Conservation (phyloP, 768 basidiomycete species). For the Russula lepida region DNA sequence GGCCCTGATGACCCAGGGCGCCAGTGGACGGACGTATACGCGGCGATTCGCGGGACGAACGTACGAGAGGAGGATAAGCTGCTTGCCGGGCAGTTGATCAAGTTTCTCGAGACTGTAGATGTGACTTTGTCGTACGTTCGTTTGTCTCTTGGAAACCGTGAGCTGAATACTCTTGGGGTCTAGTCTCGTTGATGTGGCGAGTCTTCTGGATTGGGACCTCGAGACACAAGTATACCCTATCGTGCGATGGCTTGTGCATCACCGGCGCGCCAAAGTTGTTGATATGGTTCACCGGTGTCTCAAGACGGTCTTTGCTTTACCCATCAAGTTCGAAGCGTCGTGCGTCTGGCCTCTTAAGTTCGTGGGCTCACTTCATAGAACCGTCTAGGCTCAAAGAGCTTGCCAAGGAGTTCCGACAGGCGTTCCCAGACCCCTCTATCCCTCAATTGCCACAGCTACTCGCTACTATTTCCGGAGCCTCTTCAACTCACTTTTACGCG, state of each 20-base stretch:
- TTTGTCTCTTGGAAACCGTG: background rate
- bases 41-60: conserved; percentile 50
- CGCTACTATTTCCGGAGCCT: conserved; percentile 61
- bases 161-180: background rate
- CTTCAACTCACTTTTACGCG: conserved; percentile 71
- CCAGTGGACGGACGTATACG: conserved; percentile 43
- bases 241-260: conserved; percentile 89
- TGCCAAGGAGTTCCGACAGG: conserved; percentile 48
- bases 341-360: conserved; percentile 32
- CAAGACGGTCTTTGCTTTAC: conserved; percentile 74
- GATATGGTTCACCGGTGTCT: conserved; percentile 74
- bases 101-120: conserved; percentile 65
- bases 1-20: conserved; percentile 38
- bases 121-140: conserved; percentile 66
- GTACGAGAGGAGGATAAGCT: conserved; percentile 56
- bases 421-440: conserved; percentile 53
- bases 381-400: conserved; percentile 44
- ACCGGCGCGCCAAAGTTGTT: conserved; percentile 82
- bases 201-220: conserved; percentile 73
- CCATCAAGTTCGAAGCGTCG: conserved; percentile 53
- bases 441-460: conserved; percentile 68
- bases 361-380: conserved; percentile 12
- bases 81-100: conserved; percentile 62
- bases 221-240: conserved; percentile 79
- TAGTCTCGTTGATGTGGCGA: conserved; percentile 69